phyloP scores from a whole-genome alignment of 352 stramenopile genomes.

The Blastocystis sp. region DNA sequence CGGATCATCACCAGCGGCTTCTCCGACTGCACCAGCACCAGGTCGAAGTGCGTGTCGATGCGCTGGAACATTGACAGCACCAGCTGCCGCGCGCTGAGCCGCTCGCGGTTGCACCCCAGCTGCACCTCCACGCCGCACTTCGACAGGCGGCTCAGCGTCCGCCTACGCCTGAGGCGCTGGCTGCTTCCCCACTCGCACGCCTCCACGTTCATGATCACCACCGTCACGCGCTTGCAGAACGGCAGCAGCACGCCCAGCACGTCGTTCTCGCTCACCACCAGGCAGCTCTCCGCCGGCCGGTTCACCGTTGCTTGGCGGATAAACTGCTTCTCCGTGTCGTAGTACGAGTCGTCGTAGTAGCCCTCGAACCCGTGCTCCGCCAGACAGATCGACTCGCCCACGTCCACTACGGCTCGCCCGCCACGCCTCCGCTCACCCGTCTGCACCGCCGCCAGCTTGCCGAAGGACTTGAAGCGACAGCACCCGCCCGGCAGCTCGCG shows the following conservation, averaged over 20 bases:
- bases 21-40: constrained; percentile 61
- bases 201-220: constrained; percentile 47
- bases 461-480: constrained; percentile 62
- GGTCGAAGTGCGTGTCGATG: constrained; percentile 54
- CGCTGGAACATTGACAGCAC: constrained; percentile 64
- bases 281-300: background rate
- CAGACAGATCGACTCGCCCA: constrained; percentile 16
- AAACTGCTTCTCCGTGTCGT: constrained; percentile 63
- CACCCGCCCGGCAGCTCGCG: constrained; percentile 31
- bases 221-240: constrained; percentile 24
- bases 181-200: constrained; percentile 23
- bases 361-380: constrained; percentile 53
- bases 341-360: constrained; percentile 68
- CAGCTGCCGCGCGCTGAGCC: constrained; percentile 10
- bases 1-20: constrained; percentile 64
- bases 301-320: constrained; percentile 2
- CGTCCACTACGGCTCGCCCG: background rate
- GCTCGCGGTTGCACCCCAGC: constrained; percentile 39
- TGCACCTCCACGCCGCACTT: constrained; percentile 25
- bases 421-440: background rate
- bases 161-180: background rate
- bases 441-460: constrained; percentile 21
- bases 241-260: constrained; percentile 43
- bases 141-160: constrained; percentile 1
- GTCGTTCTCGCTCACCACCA: constrained; percentile 47